Percentiles rank a stretch among this genome's conserved stretches.
Evolutionary conservation across 129 eudicot genomes (phyloP).

Genomic region (Kitagawia praeruptora): DNA sequence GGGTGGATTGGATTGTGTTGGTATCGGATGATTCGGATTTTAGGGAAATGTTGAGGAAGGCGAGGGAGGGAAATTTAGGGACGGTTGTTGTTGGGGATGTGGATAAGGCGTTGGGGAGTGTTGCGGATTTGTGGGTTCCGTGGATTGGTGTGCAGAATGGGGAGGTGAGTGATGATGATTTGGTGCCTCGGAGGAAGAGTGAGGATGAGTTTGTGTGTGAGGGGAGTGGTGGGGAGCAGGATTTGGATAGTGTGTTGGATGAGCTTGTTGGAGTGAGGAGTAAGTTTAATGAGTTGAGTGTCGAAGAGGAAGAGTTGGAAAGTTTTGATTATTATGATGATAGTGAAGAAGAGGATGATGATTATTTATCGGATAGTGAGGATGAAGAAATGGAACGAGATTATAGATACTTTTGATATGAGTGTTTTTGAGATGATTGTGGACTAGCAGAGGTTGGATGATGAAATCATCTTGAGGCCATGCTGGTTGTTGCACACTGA

Average conservation of each 20-base stretch:
- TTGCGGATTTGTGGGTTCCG: constrained; percentile 85
- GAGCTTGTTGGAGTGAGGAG: constrained; percentile 34
- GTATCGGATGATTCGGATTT: constrained; percentile 97
- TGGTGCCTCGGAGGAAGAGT: constrained; percentile 34
- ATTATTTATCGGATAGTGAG: constrained; percentile 52
- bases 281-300: constrained; percentile 24
- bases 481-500: neutral
- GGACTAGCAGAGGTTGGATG: too few species aligned
- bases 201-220: constrained; percentile 20
- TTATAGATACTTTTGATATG: constrained; percentile 26
- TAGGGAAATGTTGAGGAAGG: constrained; percentile 66
- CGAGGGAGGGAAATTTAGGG: constrained; percentile 72
- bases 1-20: constrained; percentile 83
- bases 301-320: constrained; percentile 22
- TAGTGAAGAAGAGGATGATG: constrained; percentile 25
- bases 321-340: constrained; percentile 15
- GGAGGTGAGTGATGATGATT: constrained; percentile 66
- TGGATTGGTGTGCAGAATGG: constrained; percentile 86
- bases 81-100: constrained; percentile 91
- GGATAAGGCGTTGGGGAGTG: constrained; percentile 75
- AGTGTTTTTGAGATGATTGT: neutral
- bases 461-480: constrained; percentile 8
- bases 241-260: constrained; percentile 45
- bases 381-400: constrained; percentile 44
- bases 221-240: constrained; percentile 27